phyloP scores from a whole-genome alignment of 345 rosid genomes.

The Brassica napus region DNA sequence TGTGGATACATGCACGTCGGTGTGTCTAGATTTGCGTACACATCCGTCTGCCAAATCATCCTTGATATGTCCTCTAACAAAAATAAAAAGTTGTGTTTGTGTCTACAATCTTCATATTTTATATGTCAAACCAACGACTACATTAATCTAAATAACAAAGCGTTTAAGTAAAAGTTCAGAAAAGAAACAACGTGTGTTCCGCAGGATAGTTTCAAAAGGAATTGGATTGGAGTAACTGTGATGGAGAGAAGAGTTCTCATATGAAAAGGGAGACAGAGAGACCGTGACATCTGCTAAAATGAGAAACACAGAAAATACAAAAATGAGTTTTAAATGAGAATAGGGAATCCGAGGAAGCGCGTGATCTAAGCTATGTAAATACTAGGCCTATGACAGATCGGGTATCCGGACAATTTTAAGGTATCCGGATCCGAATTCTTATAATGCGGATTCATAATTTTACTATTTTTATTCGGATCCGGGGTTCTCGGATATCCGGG shows the following conservation, averaged over 20 bases:
- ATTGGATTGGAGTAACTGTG: neutral
- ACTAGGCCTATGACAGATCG: neutral
- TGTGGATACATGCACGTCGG: neutral
- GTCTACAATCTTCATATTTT: neutral
- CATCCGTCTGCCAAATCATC: neutral
- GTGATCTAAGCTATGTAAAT: conserved; percentile 45
- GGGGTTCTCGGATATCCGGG: too few relatives aligned
- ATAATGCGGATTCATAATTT: too few relatives aligned
- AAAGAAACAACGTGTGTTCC: neutral
- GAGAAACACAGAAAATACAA: conserved; percentile 28
- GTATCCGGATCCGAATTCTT: too few relatives aligned
- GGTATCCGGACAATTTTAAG: too few relatives aligned
- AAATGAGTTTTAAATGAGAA: conserved; percentile 13
- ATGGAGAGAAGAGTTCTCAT: conserved; percentile 6
- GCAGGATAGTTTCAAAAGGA: neutral
- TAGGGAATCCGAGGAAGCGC: conserved; percentile 70
- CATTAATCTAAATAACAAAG: neutral
- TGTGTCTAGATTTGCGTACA: neutral
- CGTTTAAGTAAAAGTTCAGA: neutral
- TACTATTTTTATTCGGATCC: too few relatives aligned
- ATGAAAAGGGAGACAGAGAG: neutral
- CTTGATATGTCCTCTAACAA: neutral
- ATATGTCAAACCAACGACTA: neutral
- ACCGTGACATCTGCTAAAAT: conserved; percentile 21
- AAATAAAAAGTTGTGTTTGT: neutral